These are phyloP conservation scores for Fusarium odoratissimum DNA, from an alignment of 2,329 filamentous ascomycete genomes.

Conservation along the genomic window DNA sequence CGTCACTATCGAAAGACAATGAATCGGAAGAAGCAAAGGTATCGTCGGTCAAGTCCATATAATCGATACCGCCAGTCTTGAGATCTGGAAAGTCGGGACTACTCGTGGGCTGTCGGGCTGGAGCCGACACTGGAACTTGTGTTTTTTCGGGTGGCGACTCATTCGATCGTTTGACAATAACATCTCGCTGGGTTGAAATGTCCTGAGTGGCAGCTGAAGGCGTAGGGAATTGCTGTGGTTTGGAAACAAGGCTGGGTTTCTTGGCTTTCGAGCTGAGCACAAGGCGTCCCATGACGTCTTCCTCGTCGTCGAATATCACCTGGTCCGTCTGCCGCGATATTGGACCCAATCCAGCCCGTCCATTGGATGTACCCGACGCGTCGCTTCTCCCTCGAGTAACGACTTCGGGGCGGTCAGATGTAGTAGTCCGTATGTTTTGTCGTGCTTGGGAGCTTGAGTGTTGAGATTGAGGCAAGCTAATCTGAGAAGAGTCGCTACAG, in stretches of 20 bases:
- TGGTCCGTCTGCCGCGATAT: constrained; percentile 43
- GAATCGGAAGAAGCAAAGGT: constrained; percentile 50
- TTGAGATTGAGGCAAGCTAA: constrained; percentile 44
- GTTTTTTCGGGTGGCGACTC: constrained; percentile 46
- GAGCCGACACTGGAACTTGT: constrained; percentile 15
- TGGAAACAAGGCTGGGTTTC: constrained; percentile 58
- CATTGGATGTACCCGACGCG: constrained; percentile 35
- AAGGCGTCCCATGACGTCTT: constrained; percentile 59
- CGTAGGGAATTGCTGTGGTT: constrained; percentile 54
- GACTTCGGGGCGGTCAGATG: constrained; percentile 8
- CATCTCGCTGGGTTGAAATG: constrained; percentile 29
- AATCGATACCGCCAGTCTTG: constrained; percentile 51
- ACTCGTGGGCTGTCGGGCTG: constrained; percentile 18
- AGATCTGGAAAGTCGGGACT: constrained; percentile 52
- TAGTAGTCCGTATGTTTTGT: constrained; percentile 1
- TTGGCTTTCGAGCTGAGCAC: constrained; percentile 58
- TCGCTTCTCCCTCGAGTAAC: background rate
- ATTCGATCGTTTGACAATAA: constrained; percentile 21
- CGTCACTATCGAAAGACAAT: constrained; percentile 51
- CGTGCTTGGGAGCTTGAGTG: constrained; percentile 13
- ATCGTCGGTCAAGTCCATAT: constrained; percentile 56
- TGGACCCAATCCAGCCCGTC: constrained; percentile 35
- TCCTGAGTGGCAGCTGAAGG: constrained; percentile 48
- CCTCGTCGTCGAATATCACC: constrained; percentile 43
- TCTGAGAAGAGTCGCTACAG: constrained; percentile 43